Base-by-base conservation (phyloP, 768 basidiomycete species). In the Auricularia cornea region DNA sequence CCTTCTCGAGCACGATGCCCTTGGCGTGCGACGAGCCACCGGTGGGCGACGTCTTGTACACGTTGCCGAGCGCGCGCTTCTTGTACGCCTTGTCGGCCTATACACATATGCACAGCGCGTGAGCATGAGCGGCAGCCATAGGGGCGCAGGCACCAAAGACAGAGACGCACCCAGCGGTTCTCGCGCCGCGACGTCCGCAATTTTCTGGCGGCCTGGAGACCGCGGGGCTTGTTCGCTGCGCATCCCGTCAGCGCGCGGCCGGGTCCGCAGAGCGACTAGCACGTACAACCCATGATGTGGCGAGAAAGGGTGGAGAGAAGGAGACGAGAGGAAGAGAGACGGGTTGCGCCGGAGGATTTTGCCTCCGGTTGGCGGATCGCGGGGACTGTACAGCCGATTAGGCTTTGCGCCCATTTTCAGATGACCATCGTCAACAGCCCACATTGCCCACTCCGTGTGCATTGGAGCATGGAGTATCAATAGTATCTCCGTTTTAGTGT, bases 21-120 rank as follows among this genome's bases (percentile, higher is more conserved):
- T 99, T 99, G 70, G 97, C 97, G 78, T 99, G 97, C 69, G 97
- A 98, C 63, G 94, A 95, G 69, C 97, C 97, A 80, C 94, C 97
- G 66, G 97, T 98, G 57, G 97, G 97, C 33, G 96, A 98, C 73
- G 97, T 98, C 84, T 96, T 97, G 90, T 95, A 99, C 75, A 97
- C 87, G 81, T 98, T 99, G 66, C 97, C 97, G 64, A 99, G 88
- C 64, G 97, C 97, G 74, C 97, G 91, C 81, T 98, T 99, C 87
- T 98, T 99, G 83, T 98, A 99, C 54, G 87, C 81, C 80, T 96
- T 96, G 80, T 98, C 95, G 80, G 96, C 96, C 93, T 96, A 64
- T 33, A 41, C n/a, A n/a, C n/a, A n/a, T n/a, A n/a, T n/a, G n/a
- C n/a, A n/a, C n/a, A n/a, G n/a, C n/a, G n/a, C n/a, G n/a, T n/a